Percentiles rank a stretch among this genome's conserved stretches.
Conservation (phyloP, 2,329 filamentous ascomycete species). For the Epichloe sibirici region DNA sequence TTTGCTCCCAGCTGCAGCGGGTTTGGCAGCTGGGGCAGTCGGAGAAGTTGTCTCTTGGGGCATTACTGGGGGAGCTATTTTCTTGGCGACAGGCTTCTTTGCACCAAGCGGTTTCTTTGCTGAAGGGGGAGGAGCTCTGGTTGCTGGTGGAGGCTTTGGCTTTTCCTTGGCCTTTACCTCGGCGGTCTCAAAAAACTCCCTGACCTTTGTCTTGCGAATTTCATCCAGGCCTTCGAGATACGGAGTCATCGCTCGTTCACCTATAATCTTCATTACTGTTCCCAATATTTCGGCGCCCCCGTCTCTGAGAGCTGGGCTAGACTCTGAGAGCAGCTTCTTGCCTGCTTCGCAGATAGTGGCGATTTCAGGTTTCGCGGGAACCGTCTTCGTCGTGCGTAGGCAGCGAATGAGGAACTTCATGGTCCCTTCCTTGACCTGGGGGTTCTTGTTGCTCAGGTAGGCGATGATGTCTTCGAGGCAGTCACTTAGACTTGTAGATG, state of each 20-base stretch:
- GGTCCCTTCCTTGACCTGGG: conserved; percentile 91
- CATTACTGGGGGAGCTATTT: conserved; percentile 29
- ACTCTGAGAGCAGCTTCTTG: conserved; percentile 85
- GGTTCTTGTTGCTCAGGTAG: conserved; percentile 87
- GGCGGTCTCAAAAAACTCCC: conserved; percentile 67
- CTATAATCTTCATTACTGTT: conserved; percentile 96
- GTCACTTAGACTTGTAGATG: conserved; percentile 61
- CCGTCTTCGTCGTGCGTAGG: conserved; percentile 68
- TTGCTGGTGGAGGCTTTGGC: conserved; percentile 65
- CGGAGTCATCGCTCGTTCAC: conserved; percentile 87
- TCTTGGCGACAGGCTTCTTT: conserved; percentile 32
- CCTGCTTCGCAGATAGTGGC: conserved; percentile 74
- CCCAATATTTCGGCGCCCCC: conserved; percentile 87
- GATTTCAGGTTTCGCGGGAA: conserved; percentile 75
- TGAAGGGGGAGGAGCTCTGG: conserved; percentile 33
- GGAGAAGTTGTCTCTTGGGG: conserved; percentile 38
- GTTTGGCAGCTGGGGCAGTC: conserved; percentile 45
- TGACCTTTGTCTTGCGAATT: conserved; percentile 89
- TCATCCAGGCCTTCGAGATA: conserved; percentile 89
- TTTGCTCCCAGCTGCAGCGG: conserved; percentile 34
- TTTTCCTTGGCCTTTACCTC: conserved; percentile 46
- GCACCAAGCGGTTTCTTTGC: conserved; percentile 36
- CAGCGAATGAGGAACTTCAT: conserved; percentile 88
- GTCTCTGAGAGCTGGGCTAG: conserved; percentile 71
- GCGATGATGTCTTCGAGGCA: conserved; percentile 84